Evolutionary conservation across 257 asterid genomes (phyloP).

Genomic region (Echites panduratus): DNA sequence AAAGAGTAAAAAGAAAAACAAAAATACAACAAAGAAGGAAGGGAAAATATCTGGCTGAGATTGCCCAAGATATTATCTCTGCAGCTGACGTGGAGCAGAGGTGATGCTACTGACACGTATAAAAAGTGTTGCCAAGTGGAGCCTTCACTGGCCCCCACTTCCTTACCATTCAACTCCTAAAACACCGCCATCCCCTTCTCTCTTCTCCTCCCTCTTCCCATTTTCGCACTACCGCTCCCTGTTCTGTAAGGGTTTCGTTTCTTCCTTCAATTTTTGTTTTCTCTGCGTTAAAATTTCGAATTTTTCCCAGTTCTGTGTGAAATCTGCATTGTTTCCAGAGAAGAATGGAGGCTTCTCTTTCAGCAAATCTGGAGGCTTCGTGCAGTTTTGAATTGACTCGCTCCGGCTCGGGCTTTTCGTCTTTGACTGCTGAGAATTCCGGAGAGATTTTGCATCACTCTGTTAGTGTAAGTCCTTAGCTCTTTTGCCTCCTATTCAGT

Average conservation of each 20-base stretch:
- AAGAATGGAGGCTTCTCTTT: slow-evolving; percentile 34
- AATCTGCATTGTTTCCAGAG: slow-evolving; percentile 19
- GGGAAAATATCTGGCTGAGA: slow-evolving; percentile 46
- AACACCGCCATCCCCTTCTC: not conserved
- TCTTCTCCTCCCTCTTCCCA: slow-evolving; percentile 14
- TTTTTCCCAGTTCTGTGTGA: not conserved
- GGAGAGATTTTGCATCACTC: slow-evolving; percentile 16
- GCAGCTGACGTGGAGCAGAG: slow-evolving; percentile 38
- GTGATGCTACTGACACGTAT: slow-evolving; percentile 44
- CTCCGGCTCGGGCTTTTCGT: slow-evolving; percentile 35
- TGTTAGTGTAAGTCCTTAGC: slow-evolving; percentile 25
- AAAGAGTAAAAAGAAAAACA: not conserved
- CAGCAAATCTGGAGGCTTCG: slow-evolving; percentile 13
- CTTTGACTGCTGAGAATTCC: slow-evolving; percentile 35
- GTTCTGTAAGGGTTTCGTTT: slow-evolving; percentile 4
- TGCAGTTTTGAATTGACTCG: slow-evolving; percentile 35
- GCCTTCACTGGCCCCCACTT: slow-evolving; percentile 19
- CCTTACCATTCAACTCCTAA: not conserved
- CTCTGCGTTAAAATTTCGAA: slow-evolving; percentile 11
- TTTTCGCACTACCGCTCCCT: not conserved
- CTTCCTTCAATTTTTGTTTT: not conserved
- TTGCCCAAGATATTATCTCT: slow-evolving; percentile 35
- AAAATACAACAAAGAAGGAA: not conserved
- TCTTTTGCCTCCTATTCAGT: not conserved
- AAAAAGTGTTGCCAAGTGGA: slow-evolving; percentile 69